These are phyloP conservation scores for Rossbeevera mucosa DNA, from an alignment of 768 basidiomycete genomes.

Conservation along the genomic window DNA sequence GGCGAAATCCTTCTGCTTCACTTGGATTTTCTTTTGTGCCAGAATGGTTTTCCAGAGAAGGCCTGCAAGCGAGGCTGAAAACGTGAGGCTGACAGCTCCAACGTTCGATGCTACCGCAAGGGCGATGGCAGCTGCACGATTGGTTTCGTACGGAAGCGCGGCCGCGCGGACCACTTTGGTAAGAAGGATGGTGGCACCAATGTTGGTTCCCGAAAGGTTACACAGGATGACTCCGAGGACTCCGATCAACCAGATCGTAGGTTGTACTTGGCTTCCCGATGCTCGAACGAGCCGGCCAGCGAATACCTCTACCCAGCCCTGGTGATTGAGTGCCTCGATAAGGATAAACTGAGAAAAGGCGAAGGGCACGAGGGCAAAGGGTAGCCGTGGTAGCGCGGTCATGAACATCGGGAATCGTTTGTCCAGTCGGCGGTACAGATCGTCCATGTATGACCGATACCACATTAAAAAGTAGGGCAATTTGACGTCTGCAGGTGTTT, in stretches of 20 bases:
- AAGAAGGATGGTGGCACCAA: slow-evolving; percentile 85
- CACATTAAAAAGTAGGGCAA: neutral
- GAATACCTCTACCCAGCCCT: slow-evolving; percentile 88
- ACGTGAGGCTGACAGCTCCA: slow-evolving; percentile 87
- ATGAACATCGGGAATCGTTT: slow-evolving; percentile 66
- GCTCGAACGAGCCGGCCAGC: slow-evolving; percentile 58
- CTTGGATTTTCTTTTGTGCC: slow-evolving; percentile 60
- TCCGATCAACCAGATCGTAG: slow-evolving; percentile 64
- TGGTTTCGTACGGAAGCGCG: slow-evolving; percentile 28
- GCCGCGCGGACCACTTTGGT: slow-evolving; percentile 69
- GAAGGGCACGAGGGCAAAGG: slow-evolving; percentile 82
- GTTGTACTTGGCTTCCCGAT: slow-evolving; percentile 38
- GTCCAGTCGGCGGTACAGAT: slow-evolving; percentile 10
- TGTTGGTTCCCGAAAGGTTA: slow-evolving; percentile 85
- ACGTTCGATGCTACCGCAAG: slow-evolving; percentile 86
- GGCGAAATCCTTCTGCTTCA: slow-evolving; percentile 63
- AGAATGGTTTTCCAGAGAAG: slow-evolving; percentile 79
- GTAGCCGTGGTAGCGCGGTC: slow-evolving; percentile 62
- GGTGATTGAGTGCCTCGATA: slow-evolving; percentile 73
- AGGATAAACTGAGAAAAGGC: slow-evolving; percentile 94
- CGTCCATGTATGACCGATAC: neutral
- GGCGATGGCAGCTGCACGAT: slow-evolving; percentile 58
- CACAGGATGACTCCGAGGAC: slow-evolving; percentile 70
- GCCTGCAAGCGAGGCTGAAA: slow-evolving; percentile 84
- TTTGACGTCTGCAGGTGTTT: neutral